Evolutionary conservation across 2,329 filamentous ascomycete species (phyloP).

Genomic region (Cadophora sp.): DNA sequence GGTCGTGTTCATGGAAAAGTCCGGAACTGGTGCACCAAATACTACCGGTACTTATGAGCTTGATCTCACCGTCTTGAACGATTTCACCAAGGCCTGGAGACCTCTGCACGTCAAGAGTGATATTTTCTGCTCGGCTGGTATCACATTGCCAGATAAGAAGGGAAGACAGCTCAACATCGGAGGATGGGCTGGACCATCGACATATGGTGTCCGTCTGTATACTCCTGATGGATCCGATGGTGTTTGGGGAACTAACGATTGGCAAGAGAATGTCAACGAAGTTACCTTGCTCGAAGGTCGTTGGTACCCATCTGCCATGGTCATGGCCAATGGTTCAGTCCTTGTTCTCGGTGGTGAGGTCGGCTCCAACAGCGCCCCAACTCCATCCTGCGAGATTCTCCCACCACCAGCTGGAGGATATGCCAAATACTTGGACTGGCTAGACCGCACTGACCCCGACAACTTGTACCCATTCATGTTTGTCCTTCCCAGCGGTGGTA

Average conservation of each 20-base stretch:
- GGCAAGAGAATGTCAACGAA: conserved; percentile 64
- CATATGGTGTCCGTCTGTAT: conserved; percentile 68
- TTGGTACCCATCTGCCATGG: conserved; percentile 70
- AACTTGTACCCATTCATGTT: conserved; percentile 72
- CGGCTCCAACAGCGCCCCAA: conserved; percentile 65
- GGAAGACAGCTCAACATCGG: conserved; percentile 71
- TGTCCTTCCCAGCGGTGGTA: conserved; percentile 66
- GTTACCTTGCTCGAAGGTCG: conserved; percentile 63
- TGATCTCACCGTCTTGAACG: conserved; percentile 59
- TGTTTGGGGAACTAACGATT: conserved; percentile 65
- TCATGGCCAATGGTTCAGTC: conserved; percentile 70
- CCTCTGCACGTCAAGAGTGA: conserved; percentile 69
- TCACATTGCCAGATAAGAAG: conserved; percentile 69
- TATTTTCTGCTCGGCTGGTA: conserved; percentile 69
- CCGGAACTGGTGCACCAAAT: conserved; percentile 61
- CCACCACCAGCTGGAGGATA: conserved; percentile 54
- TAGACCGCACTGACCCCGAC: conserved; percentile 68
- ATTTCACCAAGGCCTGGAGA: conserved; percentile 63
- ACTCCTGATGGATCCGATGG: conserved; percentile 65
- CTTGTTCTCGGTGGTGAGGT: conserved; percentile 69
- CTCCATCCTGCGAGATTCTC: conserved; percentile 68
- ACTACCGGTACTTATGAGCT: conserved; percentile 72
- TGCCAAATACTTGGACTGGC: conserved; percentile 60
- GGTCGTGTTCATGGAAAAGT: conserved; percentile 66
- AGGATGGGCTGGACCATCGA: conserved; percentile 70